Percentiles rank a stretch among this genome's conserved stretches.
Evolutionary conservation across 495 filamentous ascomycete species (phyloP).

Genomic region (Aspergillus campestris): DNA sequence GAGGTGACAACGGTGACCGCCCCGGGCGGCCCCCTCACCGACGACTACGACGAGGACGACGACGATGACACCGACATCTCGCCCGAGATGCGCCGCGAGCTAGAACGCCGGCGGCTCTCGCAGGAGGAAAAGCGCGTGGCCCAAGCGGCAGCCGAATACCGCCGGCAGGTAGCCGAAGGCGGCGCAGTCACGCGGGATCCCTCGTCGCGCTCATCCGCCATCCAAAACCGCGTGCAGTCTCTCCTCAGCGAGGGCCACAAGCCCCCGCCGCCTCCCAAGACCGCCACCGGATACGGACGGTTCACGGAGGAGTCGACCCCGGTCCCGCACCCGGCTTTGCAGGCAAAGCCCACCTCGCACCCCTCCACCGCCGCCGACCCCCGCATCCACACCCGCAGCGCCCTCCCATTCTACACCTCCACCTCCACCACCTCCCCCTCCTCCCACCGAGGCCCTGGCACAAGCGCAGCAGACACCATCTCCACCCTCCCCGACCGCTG

Average conservation of each 20-base stretch:
- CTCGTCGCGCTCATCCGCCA: conserved; percentile 58
- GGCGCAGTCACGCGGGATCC: conserved; percentile 36
- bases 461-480: conserved; percentile 5
- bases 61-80: conserved; percentile 62
- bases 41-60: conserved; percentile 46
- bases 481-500: conserved; percentile 8
- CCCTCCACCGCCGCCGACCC: too few relatives aligned
- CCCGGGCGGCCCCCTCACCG: conserved; percentile 42
- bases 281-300: conserved; percentile 81
- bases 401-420: too few relatives aligned
- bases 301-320: conserved; percentile 50
- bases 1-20: conserved; percentile 58
- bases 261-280: conserved; percentile 51
- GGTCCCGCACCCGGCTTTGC: conserved; percentile 23
- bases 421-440: too few relatives aligned
- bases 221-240: conserved; percentile 82
- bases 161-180: conserved; percentile 60
- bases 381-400: too few relatives aligned
- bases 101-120: conserved; percentile 74
- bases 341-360: conserved; percentile 23
- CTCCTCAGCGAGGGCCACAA: conserved; percentile 73
- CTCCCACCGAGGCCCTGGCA: too few relatives aligned
- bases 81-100: conserved; percentile 83
- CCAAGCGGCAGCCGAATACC: conserved; percentile 85
- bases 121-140: conserved; percentile 92